phyloP scores from a whole-genome alignment of 2,329 filamentous ascomycete genomes.

The Tolypocladium inflatum region DNA sequence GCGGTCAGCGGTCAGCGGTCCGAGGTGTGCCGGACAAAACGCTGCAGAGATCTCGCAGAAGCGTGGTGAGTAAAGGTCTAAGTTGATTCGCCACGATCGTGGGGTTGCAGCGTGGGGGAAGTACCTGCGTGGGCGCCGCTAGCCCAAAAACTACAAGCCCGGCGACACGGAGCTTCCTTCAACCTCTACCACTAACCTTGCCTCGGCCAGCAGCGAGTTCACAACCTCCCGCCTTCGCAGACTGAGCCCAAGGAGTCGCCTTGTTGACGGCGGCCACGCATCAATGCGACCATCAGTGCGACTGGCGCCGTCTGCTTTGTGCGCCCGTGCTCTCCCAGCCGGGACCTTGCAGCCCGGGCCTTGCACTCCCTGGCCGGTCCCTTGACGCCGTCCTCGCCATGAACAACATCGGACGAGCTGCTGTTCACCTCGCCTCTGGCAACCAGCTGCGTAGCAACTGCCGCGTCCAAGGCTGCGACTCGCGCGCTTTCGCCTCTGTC shows the following conservation, averaged over 20 bases:
- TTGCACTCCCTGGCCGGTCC: not conserved
- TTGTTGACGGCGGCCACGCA: too few relatives aligned
- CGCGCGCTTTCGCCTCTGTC: not conserved
- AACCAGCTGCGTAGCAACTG: not conserved
- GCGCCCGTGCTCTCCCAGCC: not conserved
- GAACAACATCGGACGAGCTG: not conserved
- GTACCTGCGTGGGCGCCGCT: not conserved
- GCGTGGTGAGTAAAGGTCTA: constrained; percentile 1
- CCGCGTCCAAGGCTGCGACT: not conserved
- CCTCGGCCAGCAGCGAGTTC: too few relatives aligned
- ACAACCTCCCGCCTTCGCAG: too few relatives aligned
- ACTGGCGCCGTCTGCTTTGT: not conserved
- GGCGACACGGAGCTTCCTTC: not conserved
- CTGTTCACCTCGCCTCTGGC: not conserved
- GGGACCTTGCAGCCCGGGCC: not conserved
- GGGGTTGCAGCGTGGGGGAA: not conserved
- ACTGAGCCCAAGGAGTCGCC: too few relatives aligned
- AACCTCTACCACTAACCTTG: too few relatives aligned
- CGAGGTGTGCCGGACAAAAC: not conserved
- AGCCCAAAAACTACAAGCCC: not conserved
- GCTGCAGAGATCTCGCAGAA: not conserved
- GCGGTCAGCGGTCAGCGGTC: not conserved
- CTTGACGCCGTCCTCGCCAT: not conserved
- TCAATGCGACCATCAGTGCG: too few relatives aligned
- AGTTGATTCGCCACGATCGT: not conserved